Evolutionary conservation across 441 rosid species (phyloP), one percentile per base, ranked within the genome.

Genomic region (Pelargonium cotyledonis): DNA sequence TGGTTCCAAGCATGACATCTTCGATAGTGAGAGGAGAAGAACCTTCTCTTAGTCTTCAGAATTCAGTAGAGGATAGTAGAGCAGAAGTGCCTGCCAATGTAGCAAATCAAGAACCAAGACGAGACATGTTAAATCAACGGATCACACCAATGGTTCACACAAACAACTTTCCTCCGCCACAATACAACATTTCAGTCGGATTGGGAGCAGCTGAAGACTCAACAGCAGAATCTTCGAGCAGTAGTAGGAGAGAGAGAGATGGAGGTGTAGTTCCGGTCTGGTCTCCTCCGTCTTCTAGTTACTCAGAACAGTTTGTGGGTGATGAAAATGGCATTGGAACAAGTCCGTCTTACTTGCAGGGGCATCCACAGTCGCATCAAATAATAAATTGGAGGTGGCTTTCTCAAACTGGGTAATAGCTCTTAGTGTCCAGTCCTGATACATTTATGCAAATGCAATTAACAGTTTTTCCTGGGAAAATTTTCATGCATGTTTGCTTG

Each of bases 1-100:
- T 91, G 97, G 99, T 95, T 43, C 97, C 99, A 23, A 95, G 94
- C 85, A 90, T 95, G 77, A 87, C 96, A 70, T 72, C 88, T 77
- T 88, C 92, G 73, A 72, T 91, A 64, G 71, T 88, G 44, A 86
- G 96, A 80, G 94, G 84, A 23, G 89, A 85, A 72, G 98, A 88
- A 76, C 75, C 96, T 67, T 87, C 94, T 65, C 67, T 79, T 4
- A 82, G 76, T 80, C 75, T 85, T 72, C 84, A 62, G 73, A 85
- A 80, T 57, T 80, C 82, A 7, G 78, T 49, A 12, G 88, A 80
- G 70, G 87, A 86, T 23, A 79, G 83, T 78, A 83, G 96, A 81
- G 96, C 88, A 60, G 97, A 89, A 82, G 97, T 95, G 66, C 96
- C 98, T 3, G 79, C 88, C 69, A 84, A 80, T 73, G 80, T 77